phyloP scores from a whole-genome alignment of 345 rosid genomes.

The Syzygium aqueum region DNA sequence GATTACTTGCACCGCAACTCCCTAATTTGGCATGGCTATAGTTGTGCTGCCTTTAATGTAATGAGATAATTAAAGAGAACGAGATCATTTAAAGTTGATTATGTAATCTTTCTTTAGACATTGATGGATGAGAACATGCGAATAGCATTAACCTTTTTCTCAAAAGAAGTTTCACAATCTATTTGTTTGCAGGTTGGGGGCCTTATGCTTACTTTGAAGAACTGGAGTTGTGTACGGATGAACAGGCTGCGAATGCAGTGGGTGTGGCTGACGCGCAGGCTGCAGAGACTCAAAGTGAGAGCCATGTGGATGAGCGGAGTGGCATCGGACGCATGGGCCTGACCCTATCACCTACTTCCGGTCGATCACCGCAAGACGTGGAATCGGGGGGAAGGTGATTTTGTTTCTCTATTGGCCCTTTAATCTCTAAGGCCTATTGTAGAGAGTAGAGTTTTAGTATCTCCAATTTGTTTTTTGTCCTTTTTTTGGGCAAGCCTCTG shows the following conservation, averaged over 20 bases:
- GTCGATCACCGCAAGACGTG: slow-evolving; percentile 10
- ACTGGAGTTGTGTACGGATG: not conserved
- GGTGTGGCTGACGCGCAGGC: not conserved
- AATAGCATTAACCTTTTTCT: not conserved
- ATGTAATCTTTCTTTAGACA: not conserved
- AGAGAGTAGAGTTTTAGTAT: not conserved
- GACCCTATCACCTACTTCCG: not conserved
- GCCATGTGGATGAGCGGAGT: not conserved
- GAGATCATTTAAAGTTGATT: not conserved
- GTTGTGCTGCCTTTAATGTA: not conserved
- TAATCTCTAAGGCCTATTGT: not conserved
- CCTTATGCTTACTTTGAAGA: not conserved
- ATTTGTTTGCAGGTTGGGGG: not conserved
- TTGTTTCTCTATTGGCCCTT: not conserved
- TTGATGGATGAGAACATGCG: not conserved
- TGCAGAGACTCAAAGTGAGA: not conserved
- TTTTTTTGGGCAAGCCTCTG: not conserved
- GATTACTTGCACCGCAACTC: not conserved
- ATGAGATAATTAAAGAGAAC: not conserved
- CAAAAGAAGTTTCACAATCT: not conserved
- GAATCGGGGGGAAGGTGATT: slow-evolving; percentile 38
- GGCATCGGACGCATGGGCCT: not conserved
- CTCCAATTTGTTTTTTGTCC: not conserved
- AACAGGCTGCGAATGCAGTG: not conserved
- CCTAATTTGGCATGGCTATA: not conserved